A percentile compares a stretch with the other conserved stretches of the same genome.
These are phyloP conservation scores for Kodamaea kaohsiungensis DNA, from an alignment of 805 yeast genomes.

Conservation along the genomic window DNA sequence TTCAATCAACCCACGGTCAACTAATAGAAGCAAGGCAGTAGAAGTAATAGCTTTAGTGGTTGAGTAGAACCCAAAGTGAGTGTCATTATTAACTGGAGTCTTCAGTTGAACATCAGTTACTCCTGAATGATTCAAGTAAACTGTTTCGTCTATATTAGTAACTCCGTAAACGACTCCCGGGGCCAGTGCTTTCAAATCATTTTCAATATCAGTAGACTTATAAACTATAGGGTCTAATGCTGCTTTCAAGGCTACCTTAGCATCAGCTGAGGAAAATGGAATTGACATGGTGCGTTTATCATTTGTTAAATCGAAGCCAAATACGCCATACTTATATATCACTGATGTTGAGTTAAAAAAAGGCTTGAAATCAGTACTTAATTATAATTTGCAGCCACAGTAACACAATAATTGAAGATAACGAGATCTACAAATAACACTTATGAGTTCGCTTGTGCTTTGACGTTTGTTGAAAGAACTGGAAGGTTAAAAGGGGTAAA, in stretches of 20 bases:
- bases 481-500: too few relatives aligned
- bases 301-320: too few relatives aligned
- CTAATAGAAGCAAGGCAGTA: conserved; percentile 34
- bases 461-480: too few relatives aligned
- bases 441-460: too few relatives aligned
- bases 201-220: not conserved
- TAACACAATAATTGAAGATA: too few relatives aligned
- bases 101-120: conserved; percentile 17
- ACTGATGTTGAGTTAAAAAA: too few relatives aligned
- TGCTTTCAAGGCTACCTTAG: not conserved
- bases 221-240: conserved; percentile 1
- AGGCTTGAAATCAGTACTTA: too few relatives aligned
- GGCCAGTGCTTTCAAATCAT: not conserved
- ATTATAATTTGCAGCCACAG: too few relatives aligned
- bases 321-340: too few relatives aligned
- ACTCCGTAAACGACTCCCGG: conserved; percentile 20
- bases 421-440: too few relatives aligned
- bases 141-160: conserved; percentile 21
- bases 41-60: conserved; percentile 36
- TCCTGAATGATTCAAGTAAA: conserved; percentile 20
- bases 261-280: not conserved
- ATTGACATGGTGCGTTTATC: too few relatives aligned
- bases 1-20: conserved; percentile 30
- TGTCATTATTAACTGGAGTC: conserved; percentile 18
- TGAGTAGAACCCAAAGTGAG: conserved; percentile 25